Evolutionary conservation across 306 rosid species (phyloP).

Genomic region (Quercus engelmannii): DNA sequence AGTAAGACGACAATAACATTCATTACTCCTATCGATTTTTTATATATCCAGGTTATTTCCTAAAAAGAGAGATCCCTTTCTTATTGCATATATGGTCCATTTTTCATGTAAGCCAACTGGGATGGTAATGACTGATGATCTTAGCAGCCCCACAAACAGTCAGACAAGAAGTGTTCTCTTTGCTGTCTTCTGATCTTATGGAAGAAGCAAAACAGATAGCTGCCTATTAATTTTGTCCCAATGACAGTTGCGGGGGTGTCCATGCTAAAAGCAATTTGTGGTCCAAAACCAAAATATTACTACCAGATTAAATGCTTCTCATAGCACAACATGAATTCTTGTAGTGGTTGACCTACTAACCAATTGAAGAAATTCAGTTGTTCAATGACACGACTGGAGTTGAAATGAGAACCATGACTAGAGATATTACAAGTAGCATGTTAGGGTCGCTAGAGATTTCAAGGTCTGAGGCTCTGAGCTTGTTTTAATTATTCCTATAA

Average conservation of each 20-base stretch:
- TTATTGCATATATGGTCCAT: neutral
- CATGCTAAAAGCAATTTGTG: constrained; percentile 12
- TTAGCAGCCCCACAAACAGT: neutral
- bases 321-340: neutral
- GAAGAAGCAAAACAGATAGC: neutral
- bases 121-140: neutral
- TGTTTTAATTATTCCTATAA: too few species aligned
- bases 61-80: neutral
- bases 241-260: neutral
- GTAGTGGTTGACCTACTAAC: neutral
- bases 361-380: neutral
- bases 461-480: too few species aligned
- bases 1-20: too few species aligned
- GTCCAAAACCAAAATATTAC: constrained; percentile 7
- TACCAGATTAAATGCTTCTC: neutral
- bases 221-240: neutral
- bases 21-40: too few species aligned
- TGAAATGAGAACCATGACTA: too few species aligned
- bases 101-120: neutral
- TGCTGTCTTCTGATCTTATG: neutral
- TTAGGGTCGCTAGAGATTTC: too few species aligned
- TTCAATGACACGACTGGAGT: too few species aligned
- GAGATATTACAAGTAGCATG: too few species aligned
- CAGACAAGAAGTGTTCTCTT: neutral
- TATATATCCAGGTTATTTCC: too few species aligned